These are phyloP conservation scores for Myriosclerotinia duriaeana DNA, from an alignment of 2,329 filamentous ascomycete genomes.

Conservation along the genomic window DNA sequence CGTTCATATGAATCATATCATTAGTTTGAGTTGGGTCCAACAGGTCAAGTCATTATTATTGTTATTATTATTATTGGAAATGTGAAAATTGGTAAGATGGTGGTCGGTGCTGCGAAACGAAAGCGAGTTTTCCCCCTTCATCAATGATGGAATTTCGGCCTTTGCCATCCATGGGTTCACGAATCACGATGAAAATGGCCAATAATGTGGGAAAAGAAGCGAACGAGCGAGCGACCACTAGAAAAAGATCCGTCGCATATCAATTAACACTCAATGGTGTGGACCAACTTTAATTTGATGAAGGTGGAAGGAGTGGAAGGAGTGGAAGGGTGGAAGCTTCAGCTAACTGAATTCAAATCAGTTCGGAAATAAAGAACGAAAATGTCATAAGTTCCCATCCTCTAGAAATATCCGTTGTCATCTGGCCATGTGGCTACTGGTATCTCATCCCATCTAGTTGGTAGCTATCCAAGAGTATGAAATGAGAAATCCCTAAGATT, in stretches of 20 bases:
- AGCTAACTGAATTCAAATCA: background rate
- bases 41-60: too few species aligned
- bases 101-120: slow-evolving; percentile 19
- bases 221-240: background rate
- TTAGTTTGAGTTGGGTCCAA: background rate
- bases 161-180: background rate
- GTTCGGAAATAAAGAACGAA: slow-evolving; percentile 20
- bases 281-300: slow-evolving; percentile 22
- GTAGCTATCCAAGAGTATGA: background rate
- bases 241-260: background rate
- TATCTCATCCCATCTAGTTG: slow-evolving; percentile 9
- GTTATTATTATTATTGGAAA: background rate
- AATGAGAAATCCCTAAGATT: background rate
- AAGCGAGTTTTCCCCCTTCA: slow-evolving; percentile 16
- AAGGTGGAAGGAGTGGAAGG: background rate
- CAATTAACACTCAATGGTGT: slow-evolving; percentile 4
- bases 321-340: background rate
- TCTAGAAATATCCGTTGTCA: slow-evolving; percentile 1
- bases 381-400: background rate
- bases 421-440: slow-evolving; percentile 13
- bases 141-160: slow-evolving; percentile 15
- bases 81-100: background rate
- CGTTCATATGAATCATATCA: background rate
- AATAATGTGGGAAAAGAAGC: background rate
- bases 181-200: background rate